Evolutionary conservation across 371 early-diverging fungal genomes (phyloP).

Genomic region (Smittium culicis): DNA sequence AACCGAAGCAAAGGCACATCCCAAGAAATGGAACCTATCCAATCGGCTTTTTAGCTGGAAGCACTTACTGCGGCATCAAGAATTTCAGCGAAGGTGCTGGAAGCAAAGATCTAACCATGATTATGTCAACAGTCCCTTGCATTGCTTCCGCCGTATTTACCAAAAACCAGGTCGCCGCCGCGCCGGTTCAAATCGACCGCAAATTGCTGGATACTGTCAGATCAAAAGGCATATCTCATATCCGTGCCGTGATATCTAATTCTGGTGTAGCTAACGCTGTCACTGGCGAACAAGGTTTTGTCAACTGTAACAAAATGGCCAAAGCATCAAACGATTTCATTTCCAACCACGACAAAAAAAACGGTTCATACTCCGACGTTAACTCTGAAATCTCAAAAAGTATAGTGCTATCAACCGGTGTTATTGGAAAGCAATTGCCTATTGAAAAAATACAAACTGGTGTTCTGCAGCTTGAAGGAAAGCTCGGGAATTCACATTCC

Average conservation of each 20-base stretch:
- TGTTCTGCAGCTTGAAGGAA: slow-evolving; percentile 31
- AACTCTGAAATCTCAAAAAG: slow-evolving; percentile 5
- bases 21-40: slow-evolving; percentile 51
- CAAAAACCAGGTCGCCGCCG: slow-evolving; percentile 78
- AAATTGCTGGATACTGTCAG: slow-evolving; percentile 36
- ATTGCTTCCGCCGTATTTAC: slow-evolving; percentile 85
- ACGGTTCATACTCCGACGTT: neutral
- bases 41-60: slow-evolving; percentile 64
- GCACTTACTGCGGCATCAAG: slow-evolving; percentile 62
- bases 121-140: slow-evolving; percentile 57
- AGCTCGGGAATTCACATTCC: slow-evolving; percentile 41
- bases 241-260: slow-evolving; percentile 66
- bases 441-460: slow-evolving; percentile 74
- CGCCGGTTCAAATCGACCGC: slow-evolving; percentile 68
- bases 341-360: slow-evolving; percentile 13
- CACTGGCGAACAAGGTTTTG: slow-evolving; percentile 70
- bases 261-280: slow-evolving; percentile 94
- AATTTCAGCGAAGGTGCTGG: too few relatives aligned
- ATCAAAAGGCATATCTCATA: slow-evolving; percentile 23
- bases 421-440: slow-evolving; percentile 82
- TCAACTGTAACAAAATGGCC: slow-evolving; percentile 62
- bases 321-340: slow-evolving; percentile 36
- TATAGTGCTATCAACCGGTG: slow-evolving; percentile 91
- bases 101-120: slow-evolving; percentile 57
- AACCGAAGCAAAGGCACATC: slow-evolving; percentile 34